Evolutionary conservation across 148 eudicot genomes (phyloP).

Genomic region (Beta vulgaris): DNA sequence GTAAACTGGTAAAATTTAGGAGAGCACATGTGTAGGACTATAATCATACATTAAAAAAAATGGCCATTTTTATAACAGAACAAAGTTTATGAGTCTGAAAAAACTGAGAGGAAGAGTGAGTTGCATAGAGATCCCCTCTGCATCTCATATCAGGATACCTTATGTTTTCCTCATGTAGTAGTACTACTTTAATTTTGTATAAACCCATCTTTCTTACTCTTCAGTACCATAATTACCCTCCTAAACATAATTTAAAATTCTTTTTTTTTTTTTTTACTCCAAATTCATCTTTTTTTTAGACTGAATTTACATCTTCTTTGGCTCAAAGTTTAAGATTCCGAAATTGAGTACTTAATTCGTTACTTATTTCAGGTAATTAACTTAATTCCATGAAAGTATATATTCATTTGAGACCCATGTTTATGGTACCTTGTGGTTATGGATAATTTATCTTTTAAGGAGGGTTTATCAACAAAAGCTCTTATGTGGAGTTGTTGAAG

Average conservation of each 20-base stretch:
- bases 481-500: no score
- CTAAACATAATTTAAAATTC: slow-evolving; percentile 23
- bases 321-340: neutral
- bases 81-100: slow-evolving; percentile 30
- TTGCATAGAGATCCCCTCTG: slow-evolving; percentile 58
- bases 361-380: neutral
- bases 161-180: slow-evolving; percentile 38
- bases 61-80: slow-evolving; percentile 16
- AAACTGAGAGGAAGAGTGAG: slow-evolving; percentile 9
- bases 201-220: slow-evolving; percentile 26
- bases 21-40: slow-evolving; percentile 28
- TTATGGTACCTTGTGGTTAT: neutral
- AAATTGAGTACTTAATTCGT: neutral
- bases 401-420: neutral
- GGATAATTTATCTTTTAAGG: neutral
- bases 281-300: neutral
- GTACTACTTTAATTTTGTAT: slow-evolving; percentile 12
- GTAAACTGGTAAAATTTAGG: slow-evolving; percentile 32
- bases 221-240: slow-evolving; percentile 17
- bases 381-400: neutral
- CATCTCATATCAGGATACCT: slow-evolving; percentile 55
- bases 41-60: slow-evolving; percentile 11
- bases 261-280: neutral
- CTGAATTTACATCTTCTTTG: neutral
- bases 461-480: neutral